A percentile compares a stretch with the other conserved stretches of the same genome.
phyloP scores from a whole-genome alignment of 805 yeast genomes.

The Jamesozyma piceae region DNA sequence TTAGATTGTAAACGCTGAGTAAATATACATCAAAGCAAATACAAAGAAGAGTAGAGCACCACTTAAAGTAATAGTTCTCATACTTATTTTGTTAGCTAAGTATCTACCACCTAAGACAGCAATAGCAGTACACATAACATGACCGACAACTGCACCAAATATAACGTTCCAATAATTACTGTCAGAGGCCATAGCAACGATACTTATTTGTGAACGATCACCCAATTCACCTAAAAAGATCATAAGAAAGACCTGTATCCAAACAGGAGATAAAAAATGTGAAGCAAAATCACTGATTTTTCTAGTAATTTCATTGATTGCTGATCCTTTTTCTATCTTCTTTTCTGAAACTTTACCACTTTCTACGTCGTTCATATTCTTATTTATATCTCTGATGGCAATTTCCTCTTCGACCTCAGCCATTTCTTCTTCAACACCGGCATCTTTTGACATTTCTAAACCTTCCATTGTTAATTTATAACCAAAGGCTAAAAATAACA shows the following conservation, averaged over 20 bases:
- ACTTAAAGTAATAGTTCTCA: constrained; percentile 85
- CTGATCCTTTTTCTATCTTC: constrained; percentile 8
- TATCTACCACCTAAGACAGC: constrained; percentile 94
- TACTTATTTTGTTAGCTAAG: constrained; percentile 78
- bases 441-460: constrained; percentile 62
- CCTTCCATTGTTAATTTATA: constrained; percentile 71
- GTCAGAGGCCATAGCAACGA: constrained; percentile 98
- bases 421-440: constrained; percentile 89
- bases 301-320: constrained; percentile 32
- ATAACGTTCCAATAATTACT: constrained; percentile 84
- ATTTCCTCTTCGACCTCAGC: constrained; percentile 96
- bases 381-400: constrained; percentile 49
- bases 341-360: constrained; percentile 33
- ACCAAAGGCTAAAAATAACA: constrained; percentile 77
- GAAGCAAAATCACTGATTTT: constrained; percentile 48
- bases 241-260: constrained; percentile 93
- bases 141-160: constrained; percentile 84
- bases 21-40: constrained; percentile 72
- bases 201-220: constrained; percentile 94
- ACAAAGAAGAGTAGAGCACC: constrained; percentile 83
- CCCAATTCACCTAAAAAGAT: constrained; percentile 98
- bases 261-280: constrained; percentile 70
- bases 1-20: constrained; percentile 41
- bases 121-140: constrained; percentile 72
- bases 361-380: constrained; percentile 49